Percentiles rank a stretch among this genome's conserved stretches.
phyloP scores from a whole-genome alignment of 345 rosid species.

The Hibiscus trionum region DNA sequence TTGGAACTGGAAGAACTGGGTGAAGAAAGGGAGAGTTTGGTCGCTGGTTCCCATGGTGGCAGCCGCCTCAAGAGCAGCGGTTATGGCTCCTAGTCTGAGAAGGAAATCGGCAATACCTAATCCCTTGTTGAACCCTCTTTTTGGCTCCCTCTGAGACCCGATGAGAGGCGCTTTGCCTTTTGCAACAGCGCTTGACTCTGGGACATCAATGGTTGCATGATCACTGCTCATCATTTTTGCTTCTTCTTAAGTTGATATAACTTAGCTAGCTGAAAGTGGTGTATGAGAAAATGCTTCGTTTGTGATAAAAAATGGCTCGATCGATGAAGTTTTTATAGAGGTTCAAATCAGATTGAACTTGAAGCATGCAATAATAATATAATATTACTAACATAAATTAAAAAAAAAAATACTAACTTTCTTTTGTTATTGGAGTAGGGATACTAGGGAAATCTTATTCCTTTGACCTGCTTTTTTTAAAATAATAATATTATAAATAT shows the following conservation, averaged over 20 bases:
- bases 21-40: slow-evolving; percentile 79
- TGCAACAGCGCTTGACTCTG: slow-evolving; percentile 34
- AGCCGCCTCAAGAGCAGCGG: slow-evolving; percentile 44
- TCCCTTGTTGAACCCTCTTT: slow-evolving; percentile 44
- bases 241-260: background rate
- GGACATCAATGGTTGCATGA: slow-evolving; percentile 27
- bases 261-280: background rate
- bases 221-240: slow-evolving; percentile 20
- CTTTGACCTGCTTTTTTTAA: no score
- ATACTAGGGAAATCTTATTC: background rate
- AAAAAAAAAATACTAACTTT: background rate
- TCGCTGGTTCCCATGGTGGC: slow-evolving; percentile 55
- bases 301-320: slow-evolving; percentile 17
- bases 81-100: slow-evolving; percentile 52
- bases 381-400: no score
- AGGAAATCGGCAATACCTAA: slow-evolving; percentile 64
- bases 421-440: background rate
- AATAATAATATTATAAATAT: no score
- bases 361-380: background rate
- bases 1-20: slow-evolving; percentile 84
- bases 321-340: slow-evolving; percentile 21
- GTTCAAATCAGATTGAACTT: background rate
- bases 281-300: slow-evolving; percentile 3
- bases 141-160: slow-evolving; percentile 13
- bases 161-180: slow-evolving; percentile 43